phyloP scores from a whole-genome alignment of 306 rosid species.

The Fagus sylvatica region DNA sequence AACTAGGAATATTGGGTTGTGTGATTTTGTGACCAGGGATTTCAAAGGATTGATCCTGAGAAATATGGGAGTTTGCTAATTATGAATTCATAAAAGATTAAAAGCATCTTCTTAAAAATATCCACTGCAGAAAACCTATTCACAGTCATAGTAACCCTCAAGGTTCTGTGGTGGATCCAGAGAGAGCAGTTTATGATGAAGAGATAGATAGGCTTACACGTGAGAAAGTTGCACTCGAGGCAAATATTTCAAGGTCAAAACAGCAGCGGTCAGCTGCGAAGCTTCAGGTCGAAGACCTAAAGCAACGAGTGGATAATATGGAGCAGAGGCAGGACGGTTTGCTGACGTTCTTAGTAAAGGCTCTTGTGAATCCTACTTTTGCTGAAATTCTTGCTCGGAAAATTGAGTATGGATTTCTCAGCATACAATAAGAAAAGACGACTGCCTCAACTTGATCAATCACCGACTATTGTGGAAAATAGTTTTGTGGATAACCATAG shows the following conservation, averaged over 20 bases:
- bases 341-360: conserved; percentile 56
- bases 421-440: conserved; percentile 88
- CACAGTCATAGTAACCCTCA: conserved; percentile 98
- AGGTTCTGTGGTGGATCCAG: conserved; percentile 71
- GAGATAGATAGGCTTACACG: conserved; percentile 74
- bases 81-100: conserved; percentile 87
- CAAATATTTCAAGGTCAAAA: conserved; percentile 52
- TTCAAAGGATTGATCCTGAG: conserved; percentile 87
- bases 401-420: conserved; percentile 72
- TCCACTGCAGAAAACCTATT: conserved; percentile 95
- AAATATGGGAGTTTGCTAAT: conserved; percentile 95
- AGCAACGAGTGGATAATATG: conserved; percentile 51
- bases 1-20: background rate
- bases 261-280: conserved; percentile 59
- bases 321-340: conserved; percentile 73
- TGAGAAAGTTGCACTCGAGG: conserved; percentile 70
- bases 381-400: conserved; percentile 64
- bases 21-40: conserved; percentile 61
- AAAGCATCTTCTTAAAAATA: conserved; percentile 89
- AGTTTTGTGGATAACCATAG: conserved; percentile 64
- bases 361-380: conserved; percentile 67
- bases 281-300: conserved; percentile 58
- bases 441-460: conserved; percentile 59
- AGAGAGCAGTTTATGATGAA: conserved; percentile 83
- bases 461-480: conserved; percentile 52